Percentiles rank a stretch among this genome's conserved stretches.
Conservation (phyloP, 345 rosid species). For the Salix purpurea region DNA sequence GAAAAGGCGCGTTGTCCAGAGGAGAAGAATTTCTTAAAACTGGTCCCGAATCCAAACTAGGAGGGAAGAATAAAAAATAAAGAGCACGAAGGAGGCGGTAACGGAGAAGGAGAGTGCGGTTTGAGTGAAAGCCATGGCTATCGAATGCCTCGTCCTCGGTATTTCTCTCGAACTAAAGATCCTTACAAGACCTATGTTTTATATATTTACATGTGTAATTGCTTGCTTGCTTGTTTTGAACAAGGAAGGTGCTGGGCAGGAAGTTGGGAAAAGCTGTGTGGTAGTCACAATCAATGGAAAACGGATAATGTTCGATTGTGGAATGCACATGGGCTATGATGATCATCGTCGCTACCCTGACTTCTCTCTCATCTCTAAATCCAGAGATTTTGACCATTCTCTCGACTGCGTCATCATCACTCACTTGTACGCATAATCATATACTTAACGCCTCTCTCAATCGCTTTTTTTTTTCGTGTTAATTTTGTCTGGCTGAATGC, state of each 20-base stretch:
- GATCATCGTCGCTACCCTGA: slow-evolving; percentile 87
- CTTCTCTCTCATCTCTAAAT: slow-evolving; percentile 60
- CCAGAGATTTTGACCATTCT: slow-evolving; percentile 47
- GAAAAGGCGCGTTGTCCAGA: too few species aligned
- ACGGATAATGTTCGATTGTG: slow-evolving; percentile 91
- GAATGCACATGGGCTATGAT: slow-evolving; percentile 92
- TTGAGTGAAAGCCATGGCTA: slow-evolving; percentile 42
- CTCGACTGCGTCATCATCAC: slow-evolving; percentile 77
- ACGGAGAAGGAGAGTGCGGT: not conserved
- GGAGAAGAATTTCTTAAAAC: too few species aligned
- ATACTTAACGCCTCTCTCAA: not conserved
- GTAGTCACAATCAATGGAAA: slow-evolving; percentile 82
- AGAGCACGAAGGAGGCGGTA: not conserved
- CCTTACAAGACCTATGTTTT: not conserved
- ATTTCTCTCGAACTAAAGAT: not conserved
- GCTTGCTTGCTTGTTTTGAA: not conserved
- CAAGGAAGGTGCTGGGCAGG: slow-evolving; percentile 81
- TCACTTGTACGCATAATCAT: slow-evolving; percentile 51
- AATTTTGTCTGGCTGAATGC: slow-evolving; percentile 1
- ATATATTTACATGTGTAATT: not conserved
- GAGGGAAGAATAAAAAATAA: not conserved
- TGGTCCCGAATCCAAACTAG: too few species aligned
- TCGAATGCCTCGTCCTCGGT: slow-evolving; percentile 66
- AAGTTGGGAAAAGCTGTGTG: slow-evolving; percentile 92
- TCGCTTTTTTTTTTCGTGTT: not conserved